Evolutionary conservation across 306 rosid genomes (phyloP), one percentile per base, ranked within the genome.

Genomic region (Cajanus cajan): DNA sequence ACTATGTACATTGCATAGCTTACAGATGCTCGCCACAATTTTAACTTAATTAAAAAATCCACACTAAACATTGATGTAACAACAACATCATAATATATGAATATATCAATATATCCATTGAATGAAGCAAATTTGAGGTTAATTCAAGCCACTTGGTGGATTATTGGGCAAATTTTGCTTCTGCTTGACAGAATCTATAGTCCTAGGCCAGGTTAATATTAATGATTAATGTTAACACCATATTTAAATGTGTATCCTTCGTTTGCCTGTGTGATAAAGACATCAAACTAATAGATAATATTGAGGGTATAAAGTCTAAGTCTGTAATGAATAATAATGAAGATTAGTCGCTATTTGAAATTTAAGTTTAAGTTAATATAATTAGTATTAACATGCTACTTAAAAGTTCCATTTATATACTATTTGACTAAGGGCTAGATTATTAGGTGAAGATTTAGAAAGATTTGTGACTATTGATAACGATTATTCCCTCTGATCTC

Each of bases 371-470:
- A 5, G 40, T 62, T 24, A 50, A 77, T 41, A 77, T 41, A 57
- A 76, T 79, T 62, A 50, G 82, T 10, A 57, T 58, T 78, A 40
- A 24, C 74, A 58, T 28, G 36, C n/a, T 7, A 6, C 8, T 67
- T 78, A 57, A 66, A 50, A 62, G 31, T 51, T 40, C 16, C 33
- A 71, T 80, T 54, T 24, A 52, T 76, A n/a, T 39, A 50, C 50
- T 18, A 44, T 61, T 86, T 82, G 84, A 86, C 83, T 51, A 65
- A 54, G 31, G 22, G 47, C 31, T 7, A 7, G 16, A 45, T 57
- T 44, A 51, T 85, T 82, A 80, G 85, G 90, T 85, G 85, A 71
- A n/a, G 92, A 89, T 80, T 74, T 75, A 28, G 92, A 89, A 83
- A 84, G 90, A 82, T 65, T 22, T 37, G 57, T 61, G 85, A 81